Evolutionary conservation across 768 basidiomycete species (phyloP), one percentile per base, ranked within the genome.

Genomic region (Saitozyma sp.): DNA sequence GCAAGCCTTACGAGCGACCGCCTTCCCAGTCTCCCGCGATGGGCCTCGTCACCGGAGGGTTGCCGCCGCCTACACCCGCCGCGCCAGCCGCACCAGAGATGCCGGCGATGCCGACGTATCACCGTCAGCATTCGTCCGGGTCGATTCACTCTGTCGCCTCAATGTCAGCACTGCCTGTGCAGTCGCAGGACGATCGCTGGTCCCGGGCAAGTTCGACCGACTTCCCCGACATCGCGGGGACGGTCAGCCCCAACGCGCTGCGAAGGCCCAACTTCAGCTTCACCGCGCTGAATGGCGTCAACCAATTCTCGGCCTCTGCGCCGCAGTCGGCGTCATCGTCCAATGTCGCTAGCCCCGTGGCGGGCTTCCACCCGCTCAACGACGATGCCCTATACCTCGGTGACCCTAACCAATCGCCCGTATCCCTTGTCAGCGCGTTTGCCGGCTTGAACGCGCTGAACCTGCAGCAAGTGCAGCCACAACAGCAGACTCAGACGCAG

Each of bases 1-100:
- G 65, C 9, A 73, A 72, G 45, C 74, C 74, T 5, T 76, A 76
- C 52, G 74, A 76, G 40, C 56, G 74, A 53, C 74, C 74, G 4
- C 57, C 69, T 11, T 53, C 63, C 1, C 71, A 66, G 53, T 67
- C 69, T n/a, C 69, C 74, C 13, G 58, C 62, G 1, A 46, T 17
- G 45, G 11, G 13, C 11, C 45, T 46, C 45, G n/a, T 13, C 45
- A 66, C 54, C 48, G 57, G 61, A 8, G 51, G 58, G 40, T n/a
- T 59, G 4, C 61, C 61, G 50, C 64, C 65, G 16, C 16, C 14
- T 16, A 4, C 38, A 38, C 17, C 51, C 19, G 11, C 11, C 17
- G 14, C 14, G 19, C 17, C 17, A 14, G 46, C 46, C 46, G 14
- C 46, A 48, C 59, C 58, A 52, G 46, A 20, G 17, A 51, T 19